phyloP scores from a whole-genome alignment of 176 grass and related monocot species.

The Phragmites australis region DNA sequence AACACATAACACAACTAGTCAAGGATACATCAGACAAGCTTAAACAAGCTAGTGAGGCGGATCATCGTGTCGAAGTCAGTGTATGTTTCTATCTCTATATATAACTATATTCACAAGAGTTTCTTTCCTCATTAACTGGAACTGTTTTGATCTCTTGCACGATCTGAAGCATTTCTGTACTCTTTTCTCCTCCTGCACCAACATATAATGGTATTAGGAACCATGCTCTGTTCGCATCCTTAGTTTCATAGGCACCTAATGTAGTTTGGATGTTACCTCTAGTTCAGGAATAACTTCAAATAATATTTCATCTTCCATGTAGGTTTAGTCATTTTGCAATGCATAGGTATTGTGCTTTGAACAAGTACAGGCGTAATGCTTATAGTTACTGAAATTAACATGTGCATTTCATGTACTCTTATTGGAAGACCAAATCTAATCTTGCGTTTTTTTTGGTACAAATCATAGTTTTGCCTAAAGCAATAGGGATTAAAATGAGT shows the following conservation, averaged over 20 bases:
- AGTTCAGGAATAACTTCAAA: neutral
- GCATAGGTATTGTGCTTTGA: neutral
- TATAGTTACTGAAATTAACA: neutral
- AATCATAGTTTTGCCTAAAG: neutral
- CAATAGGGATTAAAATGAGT: neutral
- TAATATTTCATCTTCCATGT: neutral
- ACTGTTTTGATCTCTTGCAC: neutral
- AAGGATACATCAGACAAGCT: constrained; percentile 96
- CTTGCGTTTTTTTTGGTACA: neutral
- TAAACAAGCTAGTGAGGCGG: constrained; percentile 87
- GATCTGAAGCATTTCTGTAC: neutral
- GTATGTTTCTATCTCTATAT: constrained; percentile 49
- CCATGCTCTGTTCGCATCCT: neutral
- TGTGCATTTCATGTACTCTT: neutral
- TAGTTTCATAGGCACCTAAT: neutral
- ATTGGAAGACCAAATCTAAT: neutral
- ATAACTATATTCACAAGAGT: neutral
- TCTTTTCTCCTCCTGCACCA: neutral
- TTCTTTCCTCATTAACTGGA: neutral
- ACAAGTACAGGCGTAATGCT: neutral
- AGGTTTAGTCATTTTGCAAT: neutral
- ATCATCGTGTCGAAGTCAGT: constrained; percentile 72
- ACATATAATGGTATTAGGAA: neutral
- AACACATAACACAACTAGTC: constrained; percentile 73
- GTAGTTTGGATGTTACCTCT: neutral